Percentiles rank a stretch among this genome's conserved stretches.
Evolutionary conservation across 2,329 filamentous ascomycete genomes (phyloP).

Genomic region (Cladosporium halotolerans): DNA sequence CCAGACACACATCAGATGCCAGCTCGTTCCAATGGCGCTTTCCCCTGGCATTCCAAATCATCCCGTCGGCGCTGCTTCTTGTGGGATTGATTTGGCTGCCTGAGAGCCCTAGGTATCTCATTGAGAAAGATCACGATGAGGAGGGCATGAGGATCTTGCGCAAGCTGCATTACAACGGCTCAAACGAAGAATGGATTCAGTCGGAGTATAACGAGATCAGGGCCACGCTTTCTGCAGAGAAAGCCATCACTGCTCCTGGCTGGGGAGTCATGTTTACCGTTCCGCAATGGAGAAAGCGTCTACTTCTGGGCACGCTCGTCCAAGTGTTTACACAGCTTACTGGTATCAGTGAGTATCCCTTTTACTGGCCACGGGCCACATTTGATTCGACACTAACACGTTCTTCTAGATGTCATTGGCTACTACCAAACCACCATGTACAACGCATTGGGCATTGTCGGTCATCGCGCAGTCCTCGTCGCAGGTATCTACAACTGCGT

Average conservation of each 20-base stretch:
- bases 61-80: constrained; percentile 40
- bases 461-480: constrained; percentile 47
- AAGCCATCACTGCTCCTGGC: constrained; percentile 46
- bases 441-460: constrained; percentile 50
- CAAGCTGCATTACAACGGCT: constrained; percentile 50
- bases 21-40: constrained; percentile 33
- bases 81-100: constrained; percentile 35
- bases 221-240: constrained; percentile 55
- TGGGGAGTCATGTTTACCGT: constrained; percentile 55
- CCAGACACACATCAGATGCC: constrained; percentile 32
- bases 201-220: constrained; percentile 56
- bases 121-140: constrained; percentile 23
- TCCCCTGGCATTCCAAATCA: constrained; percentile 42
- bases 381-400: background rate
- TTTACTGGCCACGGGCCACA: background rate
- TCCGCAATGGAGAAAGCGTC: constrained; percentile 54
- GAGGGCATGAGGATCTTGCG: constrained; percentile 24
- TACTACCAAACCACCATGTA: constrained; percentile 60
- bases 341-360: constrained; percentile 43
- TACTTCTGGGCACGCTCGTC: constrained; percentile 55
- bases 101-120: constrained; percentile 21
- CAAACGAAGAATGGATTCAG: constrained; percentile 50
- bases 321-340: constrained; percentile 62
- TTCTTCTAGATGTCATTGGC: constrained; percentile 48
- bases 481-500: constrained; percentile 57